Base-by-base conservation (phyloP, 257 asterid genomes). In the Haberlea rhodopensis region DNA sequence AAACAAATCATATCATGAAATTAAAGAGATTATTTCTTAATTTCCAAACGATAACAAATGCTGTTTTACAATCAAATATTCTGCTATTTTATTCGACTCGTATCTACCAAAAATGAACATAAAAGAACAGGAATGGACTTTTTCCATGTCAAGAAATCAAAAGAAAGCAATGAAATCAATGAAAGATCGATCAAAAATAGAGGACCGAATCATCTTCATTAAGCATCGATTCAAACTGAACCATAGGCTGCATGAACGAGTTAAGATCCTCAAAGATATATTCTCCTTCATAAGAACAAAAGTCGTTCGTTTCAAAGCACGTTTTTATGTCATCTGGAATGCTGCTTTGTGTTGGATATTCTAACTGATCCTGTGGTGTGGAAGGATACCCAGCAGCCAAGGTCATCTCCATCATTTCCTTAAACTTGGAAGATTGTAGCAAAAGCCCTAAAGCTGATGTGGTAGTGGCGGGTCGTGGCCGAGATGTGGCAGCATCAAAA, bases 321-420 rank as follows among this genome's bases (percentile, higher is more conserved):
- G 90, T 76, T 58, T 78, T 73, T 31, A 80, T 72, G 43, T 86
- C 86, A 13, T 78, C 83, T 0, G 90, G 89, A 25, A 89, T 78
- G 73, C 79, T 73, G 52, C 79, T 65, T 20, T 80, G 87, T 34
- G 84, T 80, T 1, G 75, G 76, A 29, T 82, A 43, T 15, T 16
- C 83, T 45, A 62, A 23, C 13, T 67, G 51, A 43, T 43, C 70
- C 16, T 22, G 57, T 0, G 78, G 73, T 2, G 74, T 43, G 58
- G 76, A 63, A 3, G 87, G 77, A 70, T 79, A 75, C 69, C 79
- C 90, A 2, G 81, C 78, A 4, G 87, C 84, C 62, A 81, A 18
- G 1, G 89, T 86, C 88, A 84, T 89, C 68, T 89, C 86, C 96
- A 84, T 89, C 92, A 89, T 82, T 67, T 89, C 96, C 70, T 89